Evolutionary conservation across 1,284 basidiomycete species (phyloP).

Genomic region (Cryptococcus hybrid): DNA sequence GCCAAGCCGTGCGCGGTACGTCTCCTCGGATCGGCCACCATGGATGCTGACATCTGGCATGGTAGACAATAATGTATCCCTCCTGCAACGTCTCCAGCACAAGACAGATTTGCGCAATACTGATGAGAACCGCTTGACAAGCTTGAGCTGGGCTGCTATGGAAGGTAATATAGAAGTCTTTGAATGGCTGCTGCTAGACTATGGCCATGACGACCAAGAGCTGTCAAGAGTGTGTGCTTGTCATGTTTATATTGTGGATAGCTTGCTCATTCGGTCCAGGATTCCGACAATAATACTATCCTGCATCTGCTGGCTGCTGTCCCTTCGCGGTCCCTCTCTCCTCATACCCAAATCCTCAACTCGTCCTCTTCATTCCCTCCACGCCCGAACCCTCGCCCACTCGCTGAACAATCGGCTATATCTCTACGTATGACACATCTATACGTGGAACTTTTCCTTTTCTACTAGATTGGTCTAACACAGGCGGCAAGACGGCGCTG

Average conservation of each 20-base stretch:
- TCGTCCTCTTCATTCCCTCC: constrained; percentile 29
- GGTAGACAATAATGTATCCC: constrained; percentile 84
- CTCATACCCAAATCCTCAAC: constrained; percentile 24
- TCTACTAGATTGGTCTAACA: constrained; percentile 86
- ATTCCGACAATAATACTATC: constrained; percentile 84
- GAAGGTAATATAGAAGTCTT: constrained; percentile 84
- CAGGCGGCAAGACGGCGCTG: constrained; percentile 81
- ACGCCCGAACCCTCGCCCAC: constrained; percentile 8
- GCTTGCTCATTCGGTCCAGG: constrained; percentile 54
- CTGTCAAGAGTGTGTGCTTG: constrained; percentile 67
- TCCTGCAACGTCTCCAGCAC: constrained; percentile 70
- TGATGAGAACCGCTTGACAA: constrained; percentile 70
- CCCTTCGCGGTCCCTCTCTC: constrained; percentile 51
- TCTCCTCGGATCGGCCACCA: neutral
- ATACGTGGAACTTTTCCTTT: constrained; percentile 55
- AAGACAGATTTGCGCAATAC: constrained; percentile 80
- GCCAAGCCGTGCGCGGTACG: constrained; percentile 46
- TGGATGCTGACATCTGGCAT: neutral
- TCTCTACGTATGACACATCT: constrained; percentile 35
- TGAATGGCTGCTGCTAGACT: constrained; percentile 75
- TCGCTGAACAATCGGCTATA: constrained; percentile 21
- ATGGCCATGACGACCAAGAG: constrained; percentile 86
- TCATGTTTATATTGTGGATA: neutral
- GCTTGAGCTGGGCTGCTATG: constrained; percentile 81
- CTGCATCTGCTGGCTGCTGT: constrained; percentile 81